Percentiles rank a stretch among this genome's conserved stretches.
Evolutionary conservation across 1,284 basidiomycete genomes (phyloP).

Genomic region (Fomitopsis betulina): DNA sequence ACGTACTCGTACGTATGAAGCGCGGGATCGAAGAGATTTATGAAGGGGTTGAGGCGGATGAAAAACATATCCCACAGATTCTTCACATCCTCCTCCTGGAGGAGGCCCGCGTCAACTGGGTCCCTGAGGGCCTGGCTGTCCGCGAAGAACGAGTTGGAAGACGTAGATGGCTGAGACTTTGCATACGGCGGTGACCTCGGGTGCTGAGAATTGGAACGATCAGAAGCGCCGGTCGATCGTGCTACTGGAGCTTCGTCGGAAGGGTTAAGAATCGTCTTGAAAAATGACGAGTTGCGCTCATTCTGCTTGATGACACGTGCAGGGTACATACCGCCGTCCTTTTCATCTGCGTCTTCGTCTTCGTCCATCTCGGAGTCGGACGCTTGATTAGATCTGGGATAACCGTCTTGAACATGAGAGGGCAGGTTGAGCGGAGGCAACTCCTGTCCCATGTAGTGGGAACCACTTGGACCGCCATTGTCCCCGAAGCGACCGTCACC

Average conservation of each 20-base stretch:
- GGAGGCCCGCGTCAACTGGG: slow-evolving; percentile 63
- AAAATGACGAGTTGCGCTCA: slow-evolving; percentile 63
- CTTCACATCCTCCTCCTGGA: slow-evolving; percentile 62
- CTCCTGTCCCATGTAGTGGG: slow-evolving; percentile 40
- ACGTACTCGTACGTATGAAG: slow-evolving; percentile 73
- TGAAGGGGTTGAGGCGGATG: slow-evolving; percentile 76
- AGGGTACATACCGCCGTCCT: slow-evolving; percentile 63
- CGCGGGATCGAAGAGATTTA: slow-evolving; percentile 79
- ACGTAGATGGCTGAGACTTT: slow-evolving; percentile 10
- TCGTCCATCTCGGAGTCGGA: slow-evolving; percentile 38
- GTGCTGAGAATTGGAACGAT: slow-evolving; percentile 19
- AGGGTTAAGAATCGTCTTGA: slow-evolving; percentile 76
- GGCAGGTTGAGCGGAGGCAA: slow-evolving; percentile 43
- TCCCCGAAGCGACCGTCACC: neutral
- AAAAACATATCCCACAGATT: slow-evolving; percentile 73
- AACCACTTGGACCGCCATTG: slow-evolving; percentile 22
- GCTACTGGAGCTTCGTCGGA: slow-evolving; percentile 41
- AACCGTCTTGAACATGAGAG: slow-evolving; percentile 30
- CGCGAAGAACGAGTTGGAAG: slow-evolving; percentile 15
- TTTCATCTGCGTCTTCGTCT: slow-evolving; percentile 57
- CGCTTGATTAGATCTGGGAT: slow-evolving; percentile 20
- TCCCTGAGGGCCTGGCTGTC: slow-evolving; percentile 37
- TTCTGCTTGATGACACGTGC: slow-evolving; percentile 71
- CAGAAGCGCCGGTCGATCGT: slow-evolving; percentile 12
- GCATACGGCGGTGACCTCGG: slow-evolving; percentile 18